These are phyloP conservation scores for Arabidopsis thaliana DNA, from an alignment of 345 rosid genomes.

Conservation along the genomic window DNA sequence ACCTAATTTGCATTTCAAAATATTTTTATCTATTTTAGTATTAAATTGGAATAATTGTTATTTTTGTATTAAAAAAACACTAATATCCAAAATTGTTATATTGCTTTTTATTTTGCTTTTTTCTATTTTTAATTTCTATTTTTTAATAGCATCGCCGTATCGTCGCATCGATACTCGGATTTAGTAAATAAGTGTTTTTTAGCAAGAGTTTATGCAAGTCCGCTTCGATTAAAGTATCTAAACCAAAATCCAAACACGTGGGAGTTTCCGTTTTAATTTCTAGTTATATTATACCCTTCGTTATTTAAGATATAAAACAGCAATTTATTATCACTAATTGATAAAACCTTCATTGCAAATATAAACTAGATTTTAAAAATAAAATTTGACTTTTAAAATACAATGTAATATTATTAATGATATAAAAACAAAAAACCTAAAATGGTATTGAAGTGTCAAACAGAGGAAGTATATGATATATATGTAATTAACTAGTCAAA, in stretches of 20 bases:
- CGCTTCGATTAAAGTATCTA: not conserved
- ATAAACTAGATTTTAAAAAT: not conserved
- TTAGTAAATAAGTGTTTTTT: not conserved
- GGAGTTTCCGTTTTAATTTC: not conserved
- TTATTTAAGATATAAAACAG: not conserved
- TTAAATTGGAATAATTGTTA: not conserved
- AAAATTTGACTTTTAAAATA: not conserved
- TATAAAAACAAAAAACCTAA: not conserved
- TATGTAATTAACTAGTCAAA: not conserved
- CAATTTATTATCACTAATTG: not conserved
- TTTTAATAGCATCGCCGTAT: not conserved
- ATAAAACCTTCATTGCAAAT: not conserved
- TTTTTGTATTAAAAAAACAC: not conserved
- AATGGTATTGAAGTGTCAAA: not conserved
- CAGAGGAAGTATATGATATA: not conserved
- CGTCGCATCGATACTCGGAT: not conserved
- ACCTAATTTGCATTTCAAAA: not conserved
- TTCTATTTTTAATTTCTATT: not conserved
- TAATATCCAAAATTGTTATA: not conserved
- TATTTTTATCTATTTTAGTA: not conserved
- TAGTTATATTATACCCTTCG: not conserved
- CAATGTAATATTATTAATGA: not conserved
- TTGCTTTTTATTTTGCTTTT: not conserved
- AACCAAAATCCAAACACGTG: not conserved
- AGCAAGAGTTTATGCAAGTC: not conserved